phyloP scores from a whole-genome alignment of 176 grass and related monocot species.

The Zizania latifolia region DNA sequence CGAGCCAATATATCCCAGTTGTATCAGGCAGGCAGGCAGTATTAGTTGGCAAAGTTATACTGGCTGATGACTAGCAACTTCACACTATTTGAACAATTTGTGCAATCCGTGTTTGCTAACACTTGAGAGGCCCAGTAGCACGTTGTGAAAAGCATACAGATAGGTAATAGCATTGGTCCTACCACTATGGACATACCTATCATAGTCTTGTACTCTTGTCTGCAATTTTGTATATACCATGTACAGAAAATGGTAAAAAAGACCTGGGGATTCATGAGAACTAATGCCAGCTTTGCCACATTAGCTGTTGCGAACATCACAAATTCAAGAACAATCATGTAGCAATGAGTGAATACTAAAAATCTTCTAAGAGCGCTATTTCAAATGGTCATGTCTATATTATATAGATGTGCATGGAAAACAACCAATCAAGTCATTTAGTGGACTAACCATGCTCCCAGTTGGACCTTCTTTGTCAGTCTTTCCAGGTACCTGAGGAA shows the following conservation, averaged over 20 bases:
- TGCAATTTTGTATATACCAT: neutral
- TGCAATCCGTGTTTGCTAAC: neutral
- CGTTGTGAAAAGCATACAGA: neutral
- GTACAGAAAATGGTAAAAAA: neutral
- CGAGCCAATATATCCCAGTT: neutral
- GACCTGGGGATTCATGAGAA: neutral
- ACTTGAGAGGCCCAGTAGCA: neutral
- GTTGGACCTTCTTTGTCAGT: constrained; percentile 81
- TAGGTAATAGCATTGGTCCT: neutral
- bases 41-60: constrained; percentile 4
- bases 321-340: neutral
- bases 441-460: constrained; percentile 66
- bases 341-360: neutral
- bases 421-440: constrained; percentile 10
- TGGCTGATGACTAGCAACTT: neutral
- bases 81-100: neutral
- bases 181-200: neutral
- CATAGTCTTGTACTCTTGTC: neutral
- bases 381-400: neutral
- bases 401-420: neutral
- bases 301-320: neutral
- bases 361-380: neutral
- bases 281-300: neutral
- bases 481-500: constrained; percentile 82
- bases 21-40: neutral